Evolutionary conservation across 1,139 yeast genomes (phyloP).

Genomic region (Sugiyamaella grinbergsii): DNA sequence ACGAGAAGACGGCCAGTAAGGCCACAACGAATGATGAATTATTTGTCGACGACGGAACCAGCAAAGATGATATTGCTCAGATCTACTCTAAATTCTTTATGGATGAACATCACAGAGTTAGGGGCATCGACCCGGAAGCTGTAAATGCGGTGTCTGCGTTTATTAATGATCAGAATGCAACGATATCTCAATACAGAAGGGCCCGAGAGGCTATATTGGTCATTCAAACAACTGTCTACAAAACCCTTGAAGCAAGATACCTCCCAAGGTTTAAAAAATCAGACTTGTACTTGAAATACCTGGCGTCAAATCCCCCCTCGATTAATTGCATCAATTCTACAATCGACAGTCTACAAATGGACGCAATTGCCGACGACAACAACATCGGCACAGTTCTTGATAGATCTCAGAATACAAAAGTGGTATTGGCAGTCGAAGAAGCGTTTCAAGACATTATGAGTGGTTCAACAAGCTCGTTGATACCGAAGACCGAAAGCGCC

Average conservation of each 20-base stretch:
- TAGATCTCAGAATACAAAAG: slow-evolving; percentile 20
- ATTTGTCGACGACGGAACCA: slow-evolving; percentile 13
- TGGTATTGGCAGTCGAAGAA: slow-evolving; percentile 60
- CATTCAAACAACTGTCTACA: slow-evolving; percentile 56
- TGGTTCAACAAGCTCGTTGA: slow-evolving; percentile 15
- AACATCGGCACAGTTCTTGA: slow-evolving; percentile 22
- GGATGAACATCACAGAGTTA: slow-evolving; percentile 27
- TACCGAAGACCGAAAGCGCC: not conserved
- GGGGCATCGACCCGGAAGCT: slow-evolving; percentile 28
- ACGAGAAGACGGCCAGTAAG: slow-evolving; percentile 28
- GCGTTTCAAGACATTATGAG: slow-evolving; percentile 66
- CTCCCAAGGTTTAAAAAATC: slow-evolving; percentile 61
- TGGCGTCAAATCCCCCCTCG: slow-evolving; percentile 45
- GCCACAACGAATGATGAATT: slow-evolving; percentile 26
- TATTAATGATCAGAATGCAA: slow-evolving; percentile 28
- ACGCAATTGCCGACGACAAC: slow-evolving; percentile 28
- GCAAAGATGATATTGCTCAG: slow-evolving; percentile 40
- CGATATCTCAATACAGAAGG: slow-evolving; percentile 28
- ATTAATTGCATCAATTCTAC: slow-evolving; percentile 22
- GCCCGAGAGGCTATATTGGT: slow-evolving; percentile 61
- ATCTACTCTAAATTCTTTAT: slow-evolving; percentile 52
- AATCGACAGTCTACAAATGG: slow-evolving; percentile 37
- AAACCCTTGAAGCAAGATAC: slow-evolving; percentile 53
- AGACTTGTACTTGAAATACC: slow-evolving; percentile 50
- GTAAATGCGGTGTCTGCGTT: slow-evolving; percentile 35